These are phyloP conservation scores for Aureobasidium sp. DNA, from an alignment of 2,329 filamentous ascomycete species.

Conservation along the genomic window DNA sequence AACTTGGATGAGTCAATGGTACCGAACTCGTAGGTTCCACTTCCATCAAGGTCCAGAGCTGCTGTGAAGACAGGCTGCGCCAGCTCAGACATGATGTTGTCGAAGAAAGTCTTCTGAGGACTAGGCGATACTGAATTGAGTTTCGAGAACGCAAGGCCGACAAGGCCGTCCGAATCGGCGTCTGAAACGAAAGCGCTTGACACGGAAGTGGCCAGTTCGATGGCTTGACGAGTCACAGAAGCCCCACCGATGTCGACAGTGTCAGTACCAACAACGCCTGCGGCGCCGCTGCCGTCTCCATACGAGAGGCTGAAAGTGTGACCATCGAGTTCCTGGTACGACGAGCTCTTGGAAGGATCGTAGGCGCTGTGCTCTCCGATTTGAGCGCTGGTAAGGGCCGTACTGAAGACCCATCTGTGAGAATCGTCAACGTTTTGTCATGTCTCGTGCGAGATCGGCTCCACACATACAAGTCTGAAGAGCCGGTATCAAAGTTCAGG, in stretches of 20 bases:
- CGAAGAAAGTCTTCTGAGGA: slow-evolving; percentile 63
- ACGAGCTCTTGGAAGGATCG: slow-evolving; percentile 43
- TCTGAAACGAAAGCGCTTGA: slow-evolving; percentile 51
- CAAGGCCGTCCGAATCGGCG: slow-evolving; percentile 55
- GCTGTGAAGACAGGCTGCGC: slow-evolving; percentile 62
- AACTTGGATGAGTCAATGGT: slow-evolving; percentile 57
- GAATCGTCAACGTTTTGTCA: background rate
- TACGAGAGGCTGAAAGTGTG: slow-evolving; percentile 57
- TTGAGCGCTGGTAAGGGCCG: slow-evolving; percentile 39
- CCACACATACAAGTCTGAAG: slow-evolving; percentile 54
- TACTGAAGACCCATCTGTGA: slow-evolving; percentile 60
- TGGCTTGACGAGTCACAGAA: slow-evolving; percentile 51
- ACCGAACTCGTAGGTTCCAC: slow-evolving; percentile 66
- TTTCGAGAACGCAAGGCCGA: slow-evolving; percentile 57
- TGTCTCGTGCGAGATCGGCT: background rate
- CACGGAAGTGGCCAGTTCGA: slow-evolving; percentile 56
- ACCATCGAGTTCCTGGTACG: slow-evolving; percentile 41
- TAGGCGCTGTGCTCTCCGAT: slow-evolving; percentile 48
- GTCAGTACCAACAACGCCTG: slow-evolving; percentile 59
- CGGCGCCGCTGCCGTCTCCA: slow-evolving; percentile 56
- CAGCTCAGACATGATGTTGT: slow-evolving; percentile 55
- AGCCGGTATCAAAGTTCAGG: slow-evolving; percentile 69
- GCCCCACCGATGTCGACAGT: slow-evolving; percentile 58
- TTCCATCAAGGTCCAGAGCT: slow-evolving; percentile 50
- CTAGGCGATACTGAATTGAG: slow-evolving; percentile 57